Conservation (phyloP, 495 filamentous ascomycete species). For the Hypoxylon subgilvum region DNA sequence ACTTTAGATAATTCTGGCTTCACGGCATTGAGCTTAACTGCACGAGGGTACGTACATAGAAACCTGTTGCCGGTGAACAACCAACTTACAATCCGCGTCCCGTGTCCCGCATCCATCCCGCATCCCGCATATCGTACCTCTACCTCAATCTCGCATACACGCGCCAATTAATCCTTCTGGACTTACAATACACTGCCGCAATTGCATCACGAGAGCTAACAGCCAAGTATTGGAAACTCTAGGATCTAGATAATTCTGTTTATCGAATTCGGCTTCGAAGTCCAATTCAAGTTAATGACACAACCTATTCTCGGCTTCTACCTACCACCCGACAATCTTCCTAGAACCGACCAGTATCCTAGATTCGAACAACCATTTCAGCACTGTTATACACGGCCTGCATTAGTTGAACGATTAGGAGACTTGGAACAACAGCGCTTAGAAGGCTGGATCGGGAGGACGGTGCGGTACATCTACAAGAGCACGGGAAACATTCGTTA, state of each 20-base stretch:
- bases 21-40: background rate
- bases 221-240: constrained; percentile 8
- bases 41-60: constrained; percentile 21
- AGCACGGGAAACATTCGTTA: constrained; percentile 29
- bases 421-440: background rate
- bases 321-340: background rate
- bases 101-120: too few relatives aligned
- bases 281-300: constrained; percentile 11
- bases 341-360: constrained; percentile 5
- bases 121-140: too few relatives aligned
- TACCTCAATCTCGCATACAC: too few relatives aligned
- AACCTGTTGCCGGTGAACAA: too few relatives aligned
- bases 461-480: constrained; percentile 2
- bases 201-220: background rate
- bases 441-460: background rate
- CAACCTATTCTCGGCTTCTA: background rate
- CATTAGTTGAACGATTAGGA: constrained; percentile 18
- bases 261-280: constrained; percentile 9
- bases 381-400: constrained; percentile 12
- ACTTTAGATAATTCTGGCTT: constrained; percentile 12
- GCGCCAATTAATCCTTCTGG: too few relatives aligned
- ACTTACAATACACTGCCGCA: too few relatives aligned
- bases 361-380: constrained; percentile 3
- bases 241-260: constrained; percentile 15
- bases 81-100: too few relatives aligned